phyloP scores from a whole-genome alignment of 768 basidiomycete species.

The Boletus tomentosulus region DNA sequence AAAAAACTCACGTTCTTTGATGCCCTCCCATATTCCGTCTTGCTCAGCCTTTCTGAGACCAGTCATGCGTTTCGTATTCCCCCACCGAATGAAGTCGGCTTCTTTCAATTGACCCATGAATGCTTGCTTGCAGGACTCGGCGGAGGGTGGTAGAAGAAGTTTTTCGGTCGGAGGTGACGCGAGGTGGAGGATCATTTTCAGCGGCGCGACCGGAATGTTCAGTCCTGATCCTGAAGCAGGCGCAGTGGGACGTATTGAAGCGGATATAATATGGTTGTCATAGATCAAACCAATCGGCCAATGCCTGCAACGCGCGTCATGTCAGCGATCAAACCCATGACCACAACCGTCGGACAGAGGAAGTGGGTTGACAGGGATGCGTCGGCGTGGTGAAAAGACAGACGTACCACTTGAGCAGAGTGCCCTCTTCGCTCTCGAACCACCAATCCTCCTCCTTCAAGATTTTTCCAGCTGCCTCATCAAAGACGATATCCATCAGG shows the following conservation, averaged over 20 bases:
- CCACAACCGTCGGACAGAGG: background rate
- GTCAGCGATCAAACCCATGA: constrained; percentile 8
- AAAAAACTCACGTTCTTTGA: constrained; percentile 79
- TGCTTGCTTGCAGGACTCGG: constrained; percentile 86
- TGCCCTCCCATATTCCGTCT: constrained; percentile 96
- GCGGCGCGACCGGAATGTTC: constrained; percentile 45
- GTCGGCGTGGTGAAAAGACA: background rate
- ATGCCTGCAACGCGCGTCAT: constrained; percentile 60
- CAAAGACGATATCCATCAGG: constrained; percentile 89
- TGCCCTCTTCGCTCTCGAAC: constrained; percentile 90
- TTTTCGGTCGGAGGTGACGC: constrained; percentile 85
- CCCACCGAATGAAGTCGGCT: constrained; percentile 96
- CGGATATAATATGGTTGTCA: constrained; percentile 72
- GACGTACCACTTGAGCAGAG: constrained; percentile 80
- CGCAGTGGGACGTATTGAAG: constrained; percentile 43
- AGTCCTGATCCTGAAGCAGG: constrained; percentile 38
- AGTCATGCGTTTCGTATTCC: constrained; percentile 92
- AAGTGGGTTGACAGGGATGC: background rate
- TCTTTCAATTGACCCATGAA: constrained; percentile 97
- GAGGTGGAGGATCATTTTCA: constrained; percentile 83
- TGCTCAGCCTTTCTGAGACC: constrained; percentile 87
- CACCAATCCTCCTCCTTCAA: constrained; percentile 93
- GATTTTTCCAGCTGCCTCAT: constrained; percentile 70
- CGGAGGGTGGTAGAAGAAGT: constrained; percentile 71
- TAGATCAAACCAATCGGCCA: constrained; percentile 97